A percentile compares a stretch with the other conserved stretches of the same genome.
phyloP scores from a whole-genome alignment of 2,329 filamentous ascomycete species.

The Pezicula neosporulosa region DNA sequence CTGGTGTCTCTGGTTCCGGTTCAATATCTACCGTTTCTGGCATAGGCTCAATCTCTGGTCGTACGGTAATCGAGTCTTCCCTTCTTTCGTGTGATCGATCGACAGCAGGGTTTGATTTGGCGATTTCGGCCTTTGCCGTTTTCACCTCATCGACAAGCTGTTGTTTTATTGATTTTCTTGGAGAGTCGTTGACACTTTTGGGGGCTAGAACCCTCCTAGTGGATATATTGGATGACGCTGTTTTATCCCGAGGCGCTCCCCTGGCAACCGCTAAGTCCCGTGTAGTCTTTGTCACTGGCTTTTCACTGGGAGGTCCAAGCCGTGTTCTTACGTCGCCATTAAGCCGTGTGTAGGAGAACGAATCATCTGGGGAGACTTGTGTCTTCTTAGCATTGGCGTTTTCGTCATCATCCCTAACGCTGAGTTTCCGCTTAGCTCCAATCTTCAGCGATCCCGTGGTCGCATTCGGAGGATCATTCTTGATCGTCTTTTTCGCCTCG shows the following conservation, averaged over 20 bases:
- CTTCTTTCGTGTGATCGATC: constrained; percentile 14
- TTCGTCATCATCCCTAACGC: constrained; percentile 50
- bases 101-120: constrained; percentile 14
- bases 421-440: constrained; percentile 56
- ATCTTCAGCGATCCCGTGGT: constrained; percentile 34
- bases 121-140: constrained; percentile 34
- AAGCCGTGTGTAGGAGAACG: constrained; percentile 20
- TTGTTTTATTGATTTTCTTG: constrained; percentile 45
- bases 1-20: constrained; percentile 30
- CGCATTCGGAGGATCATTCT: constrained; percentile 11
- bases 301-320: constrained; percentile 9
- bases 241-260: constrained; percentile 16
- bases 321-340: constrained; percentile 24
- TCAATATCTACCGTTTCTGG: constrained; percentile 20
- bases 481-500: constrained; percentile 12
- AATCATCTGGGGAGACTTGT: constrained; percentile 17
- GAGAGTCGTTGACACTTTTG: constrained; percentile 56
- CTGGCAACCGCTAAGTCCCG: constrained; percentile 22
- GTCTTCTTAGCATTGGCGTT: constrained; percentile 30
- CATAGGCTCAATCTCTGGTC: constrained; percentile 7
- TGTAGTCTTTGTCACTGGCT: constrained; percentile 9
- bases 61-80: constrained; percentile 9
- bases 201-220: constrained; percentile 30
- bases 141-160: constrained; percentile 33
- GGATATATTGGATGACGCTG: constrained; percentile 3